Conservation (phyloP, 768 basidiomycete genomes). For the Mycena amicta region DNA sequence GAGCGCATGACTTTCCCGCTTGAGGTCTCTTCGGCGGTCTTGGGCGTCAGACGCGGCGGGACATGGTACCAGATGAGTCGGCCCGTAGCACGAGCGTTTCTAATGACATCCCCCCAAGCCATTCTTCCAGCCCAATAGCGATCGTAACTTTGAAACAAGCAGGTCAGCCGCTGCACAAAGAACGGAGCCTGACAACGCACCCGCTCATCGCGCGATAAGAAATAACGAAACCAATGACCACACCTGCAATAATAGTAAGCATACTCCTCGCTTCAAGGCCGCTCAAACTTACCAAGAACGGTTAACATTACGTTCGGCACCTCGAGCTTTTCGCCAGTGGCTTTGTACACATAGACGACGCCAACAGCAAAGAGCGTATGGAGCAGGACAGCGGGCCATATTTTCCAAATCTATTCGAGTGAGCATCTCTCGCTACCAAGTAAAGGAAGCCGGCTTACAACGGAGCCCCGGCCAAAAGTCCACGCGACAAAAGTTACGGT, state of each 20-base stretch:
- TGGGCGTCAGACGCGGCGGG: conserved; percentile 48
- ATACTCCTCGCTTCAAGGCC: too few species aligned
- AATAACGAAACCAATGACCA: conserved; percentile 65
- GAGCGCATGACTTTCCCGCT: conserved; percentile 34
- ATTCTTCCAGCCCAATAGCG: conserved; percentile 64
- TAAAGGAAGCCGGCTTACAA: too few species aligned
- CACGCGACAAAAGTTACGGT: conserved; percentile 30
- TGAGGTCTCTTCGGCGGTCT: conserved; percentile 40
- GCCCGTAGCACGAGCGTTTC: conserved; percentile 49
- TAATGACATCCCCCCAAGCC: conserved; percentile 59
- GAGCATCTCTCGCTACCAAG: too few species aligned
- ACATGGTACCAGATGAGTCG: conserved; percentile 67
- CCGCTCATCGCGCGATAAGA: conserved; percentile 66
- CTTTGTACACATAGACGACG: neutral
- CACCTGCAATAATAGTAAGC: too few species aligned
- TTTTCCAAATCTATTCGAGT: conserved; percentile 57
- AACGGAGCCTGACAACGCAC: conserved; percentile 33
- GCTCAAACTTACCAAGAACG: too few species aligned
- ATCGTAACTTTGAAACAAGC: conserved; percentile 46
- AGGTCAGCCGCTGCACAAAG: neutral
- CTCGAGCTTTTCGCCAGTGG: conserved; percentile 38
- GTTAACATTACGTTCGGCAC: conserved; percentile 63
- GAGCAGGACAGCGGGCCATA: conserved; percentile 68
- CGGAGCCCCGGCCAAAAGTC: conserved; percentile 48
- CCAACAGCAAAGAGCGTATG: conserved; percentile 61